phyloP scores from a whole-genome alignment of 2,329 filamentous ascomycete species.

The Aureobasidium leucospermi region DNA sequence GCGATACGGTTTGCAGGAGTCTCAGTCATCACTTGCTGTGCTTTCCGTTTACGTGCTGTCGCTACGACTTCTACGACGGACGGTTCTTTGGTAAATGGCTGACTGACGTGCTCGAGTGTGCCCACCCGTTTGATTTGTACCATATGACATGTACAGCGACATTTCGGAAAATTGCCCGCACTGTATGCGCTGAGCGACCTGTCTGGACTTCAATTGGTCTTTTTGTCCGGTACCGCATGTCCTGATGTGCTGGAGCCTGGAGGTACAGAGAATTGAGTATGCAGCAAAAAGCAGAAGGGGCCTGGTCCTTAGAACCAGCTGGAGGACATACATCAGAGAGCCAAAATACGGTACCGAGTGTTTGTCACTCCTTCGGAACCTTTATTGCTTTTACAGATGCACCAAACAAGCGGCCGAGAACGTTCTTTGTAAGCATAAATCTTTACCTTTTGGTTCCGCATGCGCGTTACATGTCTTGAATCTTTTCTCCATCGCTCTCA shows the following conservation, averaged over 20 bases:
- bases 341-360: too few species aligned
- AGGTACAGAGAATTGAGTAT: too few species aligned
- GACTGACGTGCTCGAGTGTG: background rate
- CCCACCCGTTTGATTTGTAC: background rate
- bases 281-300: too few species aligned
- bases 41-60: background rate
- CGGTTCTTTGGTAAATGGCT: background rate
- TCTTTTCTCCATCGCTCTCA: too few species aligned
- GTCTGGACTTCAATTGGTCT: background rate
- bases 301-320: too few species aligned
- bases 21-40: background rate
- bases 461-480: too few species aligned
- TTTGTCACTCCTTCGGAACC: too few species aligned
- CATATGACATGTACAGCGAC: background rate
- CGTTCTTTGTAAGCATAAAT: constrained; percentile 4
- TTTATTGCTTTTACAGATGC: too few species aligned
- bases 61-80: too few species aligned
- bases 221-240: background rate
- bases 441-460: background rate
- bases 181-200: background rate
- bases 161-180: background rate
- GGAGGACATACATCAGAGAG: too few species aligned
- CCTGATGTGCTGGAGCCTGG: too few species aligned
- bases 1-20: background rate
- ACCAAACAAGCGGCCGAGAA: background rate